Evolutionary conservation across 1,284 basidiomycete genomes (phyloP).

Genomic region (Termitomyces sp.): DNA sequence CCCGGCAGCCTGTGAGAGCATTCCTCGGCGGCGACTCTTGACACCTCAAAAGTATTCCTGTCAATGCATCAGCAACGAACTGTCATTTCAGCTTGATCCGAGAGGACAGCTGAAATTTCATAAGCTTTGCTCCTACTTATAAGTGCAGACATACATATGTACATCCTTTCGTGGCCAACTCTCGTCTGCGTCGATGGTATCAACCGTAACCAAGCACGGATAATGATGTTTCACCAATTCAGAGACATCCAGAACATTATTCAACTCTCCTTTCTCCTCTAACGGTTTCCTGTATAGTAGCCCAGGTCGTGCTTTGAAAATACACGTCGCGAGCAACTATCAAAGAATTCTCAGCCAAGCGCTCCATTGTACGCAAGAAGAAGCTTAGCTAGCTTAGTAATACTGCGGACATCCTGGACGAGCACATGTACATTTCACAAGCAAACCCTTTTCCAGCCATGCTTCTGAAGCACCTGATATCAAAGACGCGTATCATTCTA

Average conservation of each 20-base stretch:
- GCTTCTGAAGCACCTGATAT: not conserved
- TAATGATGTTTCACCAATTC: too few species aligned
- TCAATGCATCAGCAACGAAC: conserved; percentile 5
- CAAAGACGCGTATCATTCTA: not conserved
- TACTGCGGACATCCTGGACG: conserved; percentile 2
- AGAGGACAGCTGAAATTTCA: not conserved
- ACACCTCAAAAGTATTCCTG: not conserved
- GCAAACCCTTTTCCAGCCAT: not conserved
- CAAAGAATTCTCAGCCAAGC: not conserved
- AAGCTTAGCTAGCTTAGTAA: conserved; percentile 6
- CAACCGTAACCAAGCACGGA: too few species aligned
- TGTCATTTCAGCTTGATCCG: conserved; percentile 8
- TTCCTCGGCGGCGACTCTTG: conserved; percentile 8
- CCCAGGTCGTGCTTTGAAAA: not conserved
- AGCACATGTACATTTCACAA: not conserved
- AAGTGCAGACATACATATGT: not conserved
- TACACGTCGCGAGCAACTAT: not conserved
- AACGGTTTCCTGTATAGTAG: not conserved
- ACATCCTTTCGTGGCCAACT: not conserved
- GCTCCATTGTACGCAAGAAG: not conserved
- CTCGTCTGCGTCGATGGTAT: too few species aligned
- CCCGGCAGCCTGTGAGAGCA: conserved; percentile 1
- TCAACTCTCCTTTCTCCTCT: too few species aligned
- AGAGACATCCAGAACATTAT: not conserved
- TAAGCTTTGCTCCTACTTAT: not conserved